Percentiles rank a stretch among this genome's conserved stretches.
Evolutionary conservation across 2,329 filamentous ascomycete genomes (phyloP).

Genomic region (Diplodia scrobiculata): DNA sequence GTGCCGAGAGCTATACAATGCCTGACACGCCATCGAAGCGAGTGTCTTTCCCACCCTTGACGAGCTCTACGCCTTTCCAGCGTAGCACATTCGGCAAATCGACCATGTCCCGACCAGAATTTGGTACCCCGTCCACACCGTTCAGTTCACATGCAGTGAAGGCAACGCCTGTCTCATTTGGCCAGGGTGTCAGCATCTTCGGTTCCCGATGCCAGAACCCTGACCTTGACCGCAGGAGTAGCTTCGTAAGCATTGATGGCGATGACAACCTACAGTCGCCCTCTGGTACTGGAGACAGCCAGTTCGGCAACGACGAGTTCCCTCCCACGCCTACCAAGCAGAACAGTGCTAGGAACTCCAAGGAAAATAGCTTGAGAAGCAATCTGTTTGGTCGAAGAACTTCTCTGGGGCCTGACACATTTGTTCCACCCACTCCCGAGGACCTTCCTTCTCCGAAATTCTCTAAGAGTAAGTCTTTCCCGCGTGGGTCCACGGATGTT

Average conservation of each 20-base stretch:
- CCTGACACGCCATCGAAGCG: constrained; percentile 98
- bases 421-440: constrained; percentile 44
- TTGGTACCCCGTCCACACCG: constrained; percentile 78
- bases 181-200: constrained; percentile 64
- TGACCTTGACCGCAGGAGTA: constrained; percentile 58
- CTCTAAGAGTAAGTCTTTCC: constrained; percentile 44
- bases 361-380: constrained; percentile 55
- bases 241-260: constrained; percentile 78
- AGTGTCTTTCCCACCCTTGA: constrained; percentile 68
- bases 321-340: constrained; percentile 95
- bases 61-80: constrained; percentile 50
- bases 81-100: constrained; percentile 63
- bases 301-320: constrained; percentile 68
- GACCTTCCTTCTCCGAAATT: constrained; percentile 37
- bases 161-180: constrained; percentile 68
- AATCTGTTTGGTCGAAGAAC: constrained; percentile 53
- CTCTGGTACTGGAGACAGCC: constrained; percentile 58
- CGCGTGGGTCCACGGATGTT: constrained; percentile 27
- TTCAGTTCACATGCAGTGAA: constrained; percentile 67
- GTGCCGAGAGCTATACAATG: constrained; percentile 65
- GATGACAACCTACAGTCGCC: constrained; percentile 69
- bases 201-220: constrained; percentile 46
- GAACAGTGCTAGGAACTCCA: constrained; percentile 50
- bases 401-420: constrained; percentile 52
- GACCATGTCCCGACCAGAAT: constrained; percentile 68